Evolutionary conservation across 352 stramenopile genomes (phyloP).

Genomic region (Saprolegnia diclina): DNA sequence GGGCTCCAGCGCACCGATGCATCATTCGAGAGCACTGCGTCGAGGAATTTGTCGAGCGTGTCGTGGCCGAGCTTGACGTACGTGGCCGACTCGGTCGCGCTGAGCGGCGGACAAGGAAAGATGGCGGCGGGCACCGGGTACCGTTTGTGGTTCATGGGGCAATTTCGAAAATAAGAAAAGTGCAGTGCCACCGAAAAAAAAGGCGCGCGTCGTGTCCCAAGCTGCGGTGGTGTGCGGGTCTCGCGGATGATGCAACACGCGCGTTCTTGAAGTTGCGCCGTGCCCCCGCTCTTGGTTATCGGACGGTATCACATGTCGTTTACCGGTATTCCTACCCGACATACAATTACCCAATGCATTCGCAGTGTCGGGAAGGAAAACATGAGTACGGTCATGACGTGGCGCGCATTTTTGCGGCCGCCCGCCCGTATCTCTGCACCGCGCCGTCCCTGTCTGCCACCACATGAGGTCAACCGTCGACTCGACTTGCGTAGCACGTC

Average conservation of each 20-base stretch:
- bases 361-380: not conserved
- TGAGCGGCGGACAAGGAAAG: slow-evolving; percentile 12
- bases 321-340: not conserved
- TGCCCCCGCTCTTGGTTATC: not conserved
- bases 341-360: not conserved
- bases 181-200: not conserved
- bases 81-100: not conserved
- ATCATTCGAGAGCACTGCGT: not conserved
- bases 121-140: slow-evolving; percentile 12
- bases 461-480: too few relatives aligned
- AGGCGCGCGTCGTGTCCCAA: not conserved
- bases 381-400: not conserved
- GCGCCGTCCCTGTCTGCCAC: too few relatives aligned
- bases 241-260: not conserved
- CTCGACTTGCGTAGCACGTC: too few relatives aligned
- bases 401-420: not conserved
- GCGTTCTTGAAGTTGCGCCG: not conserved
- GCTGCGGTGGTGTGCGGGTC: not conserved
- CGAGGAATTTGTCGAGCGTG: slow-evolving; percentile 3
- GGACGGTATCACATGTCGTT: too few relatives aligned
- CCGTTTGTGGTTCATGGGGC: not conserved
- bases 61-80: slow-evolving; percentile 3
- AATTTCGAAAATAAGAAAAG: not conserved
- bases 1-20: not conserved
- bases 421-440: not conserved